Conservation (phyloP, 1,284 basidiomycete genomes). For the Leccinum subspadiceum region DNA sequence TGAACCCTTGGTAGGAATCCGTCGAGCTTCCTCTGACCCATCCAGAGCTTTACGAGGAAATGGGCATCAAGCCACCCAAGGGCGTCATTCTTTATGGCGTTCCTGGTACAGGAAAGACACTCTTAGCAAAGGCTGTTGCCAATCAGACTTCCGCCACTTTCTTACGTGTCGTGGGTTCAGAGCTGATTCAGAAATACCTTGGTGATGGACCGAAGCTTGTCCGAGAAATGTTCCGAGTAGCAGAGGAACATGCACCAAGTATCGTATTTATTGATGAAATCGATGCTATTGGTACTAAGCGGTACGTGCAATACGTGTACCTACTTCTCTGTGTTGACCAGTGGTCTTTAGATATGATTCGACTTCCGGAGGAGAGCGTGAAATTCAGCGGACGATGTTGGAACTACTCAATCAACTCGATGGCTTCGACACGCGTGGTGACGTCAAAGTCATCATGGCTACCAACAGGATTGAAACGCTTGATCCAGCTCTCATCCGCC, state of each 20-base stretch:
- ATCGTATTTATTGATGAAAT: conserved; percentile 99
- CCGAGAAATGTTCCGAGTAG: conserved; percentile 94
- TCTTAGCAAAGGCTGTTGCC: conserved; percentile 97
- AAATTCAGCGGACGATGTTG: conserved; percentile 99
- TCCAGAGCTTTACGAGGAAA: conserved; percentile 98
- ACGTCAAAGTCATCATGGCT: conserved; percentile 97
- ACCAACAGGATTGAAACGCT: conserved; percentile 94
- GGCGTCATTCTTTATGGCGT: conserved; percentile 99
- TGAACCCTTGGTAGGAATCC: conserved; percentile 69
- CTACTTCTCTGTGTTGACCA: background rate
- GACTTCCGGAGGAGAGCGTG: conserved; percentile 95
- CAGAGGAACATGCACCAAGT: conserved; percentile 96
- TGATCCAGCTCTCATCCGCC: conserved; percentile 95
- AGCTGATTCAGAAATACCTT: conserved; percentile 98
- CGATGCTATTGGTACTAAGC: conserved; percentile 97
- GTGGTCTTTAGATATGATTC: conserved; percentile 77
- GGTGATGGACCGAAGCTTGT: conserved; percentile 99
- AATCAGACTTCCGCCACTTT: conserved; percentile 99
- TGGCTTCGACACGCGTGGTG: conserved; percentile 97
- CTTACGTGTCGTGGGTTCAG: conserved; percentile 95
- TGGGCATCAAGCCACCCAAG: conserved; percentile 99
- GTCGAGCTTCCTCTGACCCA: conserved; percentile 98
- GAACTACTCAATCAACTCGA: conserved; percentile 98
- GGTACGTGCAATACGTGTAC: conserved; percentile 48
- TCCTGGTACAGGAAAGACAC: conserved; percentile 97